A percentile compares a stretch with the other conserved stretches of the same genome.
phyloP scores from a whole-genome alignment of 176 grass and related monocot species.

The Cenchrus fungigraminus region DNA sequence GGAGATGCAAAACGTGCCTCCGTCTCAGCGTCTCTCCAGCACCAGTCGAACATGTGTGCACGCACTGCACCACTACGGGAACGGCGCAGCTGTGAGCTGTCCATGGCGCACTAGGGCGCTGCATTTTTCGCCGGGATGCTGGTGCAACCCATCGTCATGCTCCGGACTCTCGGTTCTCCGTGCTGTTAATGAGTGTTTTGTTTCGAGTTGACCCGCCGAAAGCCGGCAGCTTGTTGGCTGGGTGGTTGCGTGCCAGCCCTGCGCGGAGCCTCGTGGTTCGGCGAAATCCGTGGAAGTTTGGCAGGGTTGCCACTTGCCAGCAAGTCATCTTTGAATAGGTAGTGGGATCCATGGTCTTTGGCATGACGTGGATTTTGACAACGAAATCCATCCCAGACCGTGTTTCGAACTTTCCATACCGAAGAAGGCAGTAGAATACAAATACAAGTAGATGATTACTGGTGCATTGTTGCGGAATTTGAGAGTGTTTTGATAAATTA shows the following conservation, averaged over 20 bases:
- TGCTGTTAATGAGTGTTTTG: too few relatives aligned
- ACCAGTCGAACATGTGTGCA: constrained; percentile 6
- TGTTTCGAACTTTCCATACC: too few relatives aligned
- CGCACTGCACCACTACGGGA: neutral
- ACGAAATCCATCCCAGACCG: neutral
- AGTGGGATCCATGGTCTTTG: neutral
- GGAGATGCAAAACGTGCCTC: neutral
- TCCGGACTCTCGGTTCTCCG: neutral
- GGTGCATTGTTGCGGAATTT: too few relatives aligned
- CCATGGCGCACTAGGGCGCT: neutral
- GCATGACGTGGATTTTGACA: neutral
- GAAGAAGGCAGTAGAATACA: too few relatives aligned
- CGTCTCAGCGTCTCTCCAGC: neutral
- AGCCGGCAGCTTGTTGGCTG: neutral
- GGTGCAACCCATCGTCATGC: neutral
- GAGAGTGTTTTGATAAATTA: too few relatives aligned
- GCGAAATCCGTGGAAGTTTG: neutral
- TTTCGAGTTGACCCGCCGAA: neutral
- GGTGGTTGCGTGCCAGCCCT: neutral
- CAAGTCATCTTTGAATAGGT: neutral
- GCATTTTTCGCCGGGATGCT: neutral
- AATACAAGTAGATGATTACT: too few relatives aligned
- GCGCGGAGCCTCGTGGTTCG: neutral
- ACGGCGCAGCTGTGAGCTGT: neutral
- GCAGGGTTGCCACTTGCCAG: neutral